Percentiles rank a stretch among this genome's conserved stretches.
Evolutionary conservation across 2,329 filamentous ascomycete species (phyloP).

Genomic region (Coniochaeta ligniaria): DNA sequence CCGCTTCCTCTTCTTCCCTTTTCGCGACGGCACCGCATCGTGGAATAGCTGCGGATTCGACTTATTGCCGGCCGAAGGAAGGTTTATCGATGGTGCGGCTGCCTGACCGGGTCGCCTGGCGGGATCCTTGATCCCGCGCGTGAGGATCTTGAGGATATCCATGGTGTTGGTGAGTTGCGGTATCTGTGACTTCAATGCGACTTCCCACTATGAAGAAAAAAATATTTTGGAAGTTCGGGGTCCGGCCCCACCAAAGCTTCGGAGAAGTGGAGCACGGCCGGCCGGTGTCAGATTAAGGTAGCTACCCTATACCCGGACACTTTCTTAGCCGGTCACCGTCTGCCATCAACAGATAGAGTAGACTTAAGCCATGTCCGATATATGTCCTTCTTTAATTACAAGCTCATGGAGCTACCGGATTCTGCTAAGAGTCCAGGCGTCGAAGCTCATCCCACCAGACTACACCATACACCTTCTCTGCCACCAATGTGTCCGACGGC

Average conservation of each 20-base stretch:
- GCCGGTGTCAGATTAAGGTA: neutral
- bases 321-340: neutral
- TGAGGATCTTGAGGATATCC: slow-evolving; percentile 69
- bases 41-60: slow-evolving; percentile 65
- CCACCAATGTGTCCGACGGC: neutral
- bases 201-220: neutral
- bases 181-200: neutral
- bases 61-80: slow-evolving; percentile 58
- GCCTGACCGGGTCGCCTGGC: slow-evolving; percentile 28
- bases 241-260: neutral
- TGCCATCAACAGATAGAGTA: neutral
- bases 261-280: neutral
- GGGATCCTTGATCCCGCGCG: slow-evolving; percentile 58
- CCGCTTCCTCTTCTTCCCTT: slow-evolving; percentile 50
- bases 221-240: neutral
- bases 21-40: slow-evolving; percentile 36
- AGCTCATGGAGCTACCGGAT: no score
- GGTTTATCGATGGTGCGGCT: slow-evolving; percentile 28
- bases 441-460: no score
- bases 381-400: no score
- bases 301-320: neutral
- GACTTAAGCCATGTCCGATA: neutral
- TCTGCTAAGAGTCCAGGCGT: no score
- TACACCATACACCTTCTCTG: neutral
- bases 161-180: slow-evolving; percentile 28